Conservation (phyloP, 2,329 filamentous ascomycete species). For the Pseudocercospora pini-densiflorae region DNA sequence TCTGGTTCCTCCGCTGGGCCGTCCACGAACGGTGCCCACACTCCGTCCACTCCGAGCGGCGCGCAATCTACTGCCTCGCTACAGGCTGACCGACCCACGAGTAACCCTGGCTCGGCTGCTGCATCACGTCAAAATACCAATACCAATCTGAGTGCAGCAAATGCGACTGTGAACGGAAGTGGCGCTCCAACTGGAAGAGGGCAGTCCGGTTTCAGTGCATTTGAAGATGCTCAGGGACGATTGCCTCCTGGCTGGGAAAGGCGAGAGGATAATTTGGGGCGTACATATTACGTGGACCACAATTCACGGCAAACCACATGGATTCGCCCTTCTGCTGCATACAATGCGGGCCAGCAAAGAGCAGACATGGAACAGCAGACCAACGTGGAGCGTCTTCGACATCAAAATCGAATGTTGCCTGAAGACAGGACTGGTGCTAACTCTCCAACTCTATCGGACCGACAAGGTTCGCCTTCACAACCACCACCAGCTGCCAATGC, state of each 20-base stretch:
- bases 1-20: constrained; percentile 43
- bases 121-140: constrained; percentile 32
- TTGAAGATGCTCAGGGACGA: constrained; percentile 94
- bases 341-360: constrained; percentile 75
- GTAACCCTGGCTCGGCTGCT: constrained; percentile 32
- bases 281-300: constrained; percentile 98
- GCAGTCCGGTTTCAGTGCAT: constrained; percentile 74
- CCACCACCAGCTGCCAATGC: constrained; percentile 41
- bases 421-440: constrained; percentile 94
- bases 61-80: constrained; percentile 44
- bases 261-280: constrained; percentile 89
- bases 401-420: constrained; percentile 93
- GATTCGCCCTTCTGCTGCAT: constrained; percentile 78
- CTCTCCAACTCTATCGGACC: constrained; percentile 73
- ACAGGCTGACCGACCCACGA: constrained; percentile 34
- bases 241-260: constrained; percentile 95
- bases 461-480: constrained; percentile 41
- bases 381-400: constrained; percentile 87
- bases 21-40: constrained; percentile 45
- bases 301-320: constrained; percentile 97
- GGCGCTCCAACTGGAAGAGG: constrained; percentile 42
- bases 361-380: constrained; percentile 87
- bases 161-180: constrained; percentile 14
- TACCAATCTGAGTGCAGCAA: constrained; percentile 17
- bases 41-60: constrained; percentile 46